Evolutionary conservation across 768 basidiomycete species (phyloP).

Genomic region (Suillus paluster): DNA sequence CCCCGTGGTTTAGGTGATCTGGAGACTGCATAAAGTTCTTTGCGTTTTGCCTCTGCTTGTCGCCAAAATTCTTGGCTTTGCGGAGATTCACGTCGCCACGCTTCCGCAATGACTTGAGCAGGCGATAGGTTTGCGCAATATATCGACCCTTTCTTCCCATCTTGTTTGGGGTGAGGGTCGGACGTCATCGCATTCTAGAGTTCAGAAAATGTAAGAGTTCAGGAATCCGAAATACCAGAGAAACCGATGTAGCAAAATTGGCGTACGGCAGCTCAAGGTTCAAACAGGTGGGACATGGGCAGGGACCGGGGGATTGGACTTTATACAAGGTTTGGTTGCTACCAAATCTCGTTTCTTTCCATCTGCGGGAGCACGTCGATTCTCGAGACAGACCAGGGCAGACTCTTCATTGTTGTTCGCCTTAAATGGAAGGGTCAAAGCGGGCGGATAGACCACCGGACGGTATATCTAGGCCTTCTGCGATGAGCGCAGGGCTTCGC

Average conservation of each 20-base stretch:
- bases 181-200: constrained; percentile 42
- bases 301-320: constrained; percentile 34
- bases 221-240: constrained; percentile 26
- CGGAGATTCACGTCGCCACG: constrained; percentile 65
- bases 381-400: constrained; percentile 19
- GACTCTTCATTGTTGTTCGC: constrained; percentile 36
- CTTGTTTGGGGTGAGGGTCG: constrained; percentile 40
- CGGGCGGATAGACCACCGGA: constrained; percentile 31
- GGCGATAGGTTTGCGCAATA: constrained; percentile 46
- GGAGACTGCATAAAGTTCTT: constrained; percentile 47
- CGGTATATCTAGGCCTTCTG: constrained; percentile 37
- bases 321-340: constrained; percentile 40
- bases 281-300: constrained; percentile 32
- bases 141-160: constrained; percentile 32
- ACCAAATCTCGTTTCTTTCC: constrained; percentile 35
- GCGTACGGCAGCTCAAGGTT: constrained; percentile 43
- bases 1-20: constrained; percentile 41
- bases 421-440: constrained; percentile 38
- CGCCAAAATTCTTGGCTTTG: constrained; percentile 67
- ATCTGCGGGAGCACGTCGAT: constrained; percentile 23
- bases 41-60: constrained; percentile 53
- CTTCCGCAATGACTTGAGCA: constrained; percentile 67
- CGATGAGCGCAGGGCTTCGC: constrained; percentile 34
- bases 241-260: constrained; percentile 36
- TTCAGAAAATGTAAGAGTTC: constrained; percentile 28